Evolutionary conservation across 2,329 filamentous ascomycete species (phyloP), one percentile per base, ranked within the genome.

Genomic region (Leptographium procerum): DNA sequence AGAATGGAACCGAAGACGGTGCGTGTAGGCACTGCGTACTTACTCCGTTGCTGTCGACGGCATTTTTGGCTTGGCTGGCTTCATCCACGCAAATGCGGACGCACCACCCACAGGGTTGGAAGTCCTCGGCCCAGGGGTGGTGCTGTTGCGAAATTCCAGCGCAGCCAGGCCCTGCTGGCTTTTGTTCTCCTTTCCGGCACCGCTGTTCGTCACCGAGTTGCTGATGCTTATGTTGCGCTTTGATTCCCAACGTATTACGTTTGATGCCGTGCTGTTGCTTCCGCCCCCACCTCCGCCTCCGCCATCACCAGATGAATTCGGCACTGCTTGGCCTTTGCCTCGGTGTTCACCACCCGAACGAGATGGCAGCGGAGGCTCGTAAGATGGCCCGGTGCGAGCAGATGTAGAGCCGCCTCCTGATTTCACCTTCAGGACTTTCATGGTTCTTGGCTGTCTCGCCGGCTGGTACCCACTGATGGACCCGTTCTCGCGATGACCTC

Each of bases 41-140:
- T 61, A 72, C 50, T 73, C 70, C 8, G 69, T 69, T 28, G 69
- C 62, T 6, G 71, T 64, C 11, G 74, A 67, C 2, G 73, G 67
- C 13, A 72, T 67, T 65, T 75, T 75, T 52, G 76, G 71, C 65
- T 77, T 77, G 55, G 67, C 68, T 22, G 78, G 72, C 53, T 88
- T 92, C 76, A 96, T 86, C 91, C 91, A 97, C 14, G 88, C 86
- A 74, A 97, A 97, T 3, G 92, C 92, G 60, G 89, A 94, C 16
- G 88, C 92, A n/a, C 89, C 89, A 10, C 92, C 92, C 22, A 96
- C 82, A 0, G 94, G 92, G 67, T 97, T 97, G 34, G 83, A 77
- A 8, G 83, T 79, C 59, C 84, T 80, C 19, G 82, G 74, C n/a
- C 75, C 68, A 22, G 72, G 66, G 48, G 74, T 69, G 43, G 69